A percentile compares a stretch with the other conserved stretches of the same genome.
Evolutionary conservation across 805 yeast species (phyloP).

Genomic region (Ogataea glucozyma): DNA sequence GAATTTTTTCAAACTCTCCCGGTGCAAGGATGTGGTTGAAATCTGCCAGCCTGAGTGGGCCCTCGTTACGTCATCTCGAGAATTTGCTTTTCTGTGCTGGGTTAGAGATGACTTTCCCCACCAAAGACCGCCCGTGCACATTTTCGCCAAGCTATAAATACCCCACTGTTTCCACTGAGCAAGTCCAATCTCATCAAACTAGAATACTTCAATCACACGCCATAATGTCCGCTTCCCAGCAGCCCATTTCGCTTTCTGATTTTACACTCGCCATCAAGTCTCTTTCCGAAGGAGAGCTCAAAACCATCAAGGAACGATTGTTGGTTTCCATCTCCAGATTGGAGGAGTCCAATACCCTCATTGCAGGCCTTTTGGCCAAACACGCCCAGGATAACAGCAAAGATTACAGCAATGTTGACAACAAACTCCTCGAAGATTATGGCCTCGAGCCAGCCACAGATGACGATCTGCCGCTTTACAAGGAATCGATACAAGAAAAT

Average conservation of each 20-base stretch:
- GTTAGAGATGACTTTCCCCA: constrained; percentile 1
- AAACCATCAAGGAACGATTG: constrained; percentile 36
- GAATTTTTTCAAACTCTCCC: not conserved
- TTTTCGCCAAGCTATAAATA: not conserved
- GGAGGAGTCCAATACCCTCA: constrained; percentile 50
- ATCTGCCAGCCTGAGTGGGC: not conserved
- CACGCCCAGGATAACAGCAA: constrained; percentile 16
- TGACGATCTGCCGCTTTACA: constrained; percentile 51
- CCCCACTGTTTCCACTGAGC: not conserved
- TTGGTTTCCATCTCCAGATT: constrained; percentile 47
- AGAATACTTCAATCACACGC: not conserved
- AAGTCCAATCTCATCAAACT: too few species aligned
- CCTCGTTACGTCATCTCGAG: not conserved
- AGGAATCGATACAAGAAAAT: constrained; percentile 60
- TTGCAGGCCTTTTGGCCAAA: constrained; percentile 44
- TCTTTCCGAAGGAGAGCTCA: constrained; percentile 46
- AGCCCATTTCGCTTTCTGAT: constrained; percentile 33
- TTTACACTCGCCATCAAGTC: constrained; percentile 33
- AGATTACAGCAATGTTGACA: constrained; percentile 34
- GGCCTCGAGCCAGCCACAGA: constrained; percentile 20
- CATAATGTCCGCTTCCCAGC: constrained; percentile 27
- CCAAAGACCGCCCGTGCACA: not conserved
- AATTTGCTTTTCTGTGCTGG: not conserved
- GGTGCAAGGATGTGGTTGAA: constrained; percentile 5
- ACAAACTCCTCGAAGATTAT: constrained; percentile 40